Percentiles rank a stretch among this genome's conserved stretches.
These are phyloP conservation scores for Buddleja alternifolia DNA, from an alignment of 257 asterid genomes.

Conservation along the genomic window DNA sequence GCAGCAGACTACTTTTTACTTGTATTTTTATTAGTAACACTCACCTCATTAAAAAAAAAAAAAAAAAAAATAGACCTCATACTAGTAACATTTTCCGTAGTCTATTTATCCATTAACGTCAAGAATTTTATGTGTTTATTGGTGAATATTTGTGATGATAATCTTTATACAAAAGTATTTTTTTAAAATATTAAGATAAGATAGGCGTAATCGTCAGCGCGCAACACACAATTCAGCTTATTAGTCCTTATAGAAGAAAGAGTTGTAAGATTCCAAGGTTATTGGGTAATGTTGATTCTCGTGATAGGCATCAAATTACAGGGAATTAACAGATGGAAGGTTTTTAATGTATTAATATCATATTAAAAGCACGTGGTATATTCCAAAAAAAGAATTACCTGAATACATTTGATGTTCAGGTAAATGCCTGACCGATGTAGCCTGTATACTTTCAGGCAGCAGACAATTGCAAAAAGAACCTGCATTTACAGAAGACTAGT, in stretches of 20 bases:
- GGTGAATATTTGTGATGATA: too few species aligned
- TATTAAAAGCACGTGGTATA: neutral
- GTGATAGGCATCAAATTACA: neutral
- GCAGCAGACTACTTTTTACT: too few species aligned
- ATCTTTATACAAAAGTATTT: too few species aligned
- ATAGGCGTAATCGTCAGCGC: too few species aligned
- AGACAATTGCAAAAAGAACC: slow-evolving; percentile 91
- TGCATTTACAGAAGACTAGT: slow-evolving; percentile 39
- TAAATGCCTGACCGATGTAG: slow-evolving; percentile 59
- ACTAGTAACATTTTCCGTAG: too few species aligned
- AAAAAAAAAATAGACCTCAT: too few species aligned
- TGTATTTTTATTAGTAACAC: too few species aligned
- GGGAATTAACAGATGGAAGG: neutral
- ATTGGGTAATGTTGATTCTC: neutral
- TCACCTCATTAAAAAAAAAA: too few species aligned
- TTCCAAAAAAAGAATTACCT: slow-evolving; percentile 44
- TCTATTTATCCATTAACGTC: too few species aligned
- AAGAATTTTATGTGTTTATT: too few species aligned
- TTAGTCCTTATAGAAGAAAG: slow-evolving; percentile 3
- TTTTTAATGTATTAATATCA: neutral
- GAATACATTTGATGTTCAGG: slow-evolving; percentile 63
- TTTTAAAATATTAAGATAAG: too few species aligned
- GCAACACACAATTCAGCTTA: too few species aligned
- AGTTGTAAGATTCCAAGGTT: neutral
- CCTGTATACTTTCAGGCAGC: slow-evolving; percentile 81